A percentile compares a stretch with the other conserved stretches of the same genome.
phyloP scores from a whole-genome alignment of 768 basidiomycete genomes.

The Leccinum arenicola region DNA sequence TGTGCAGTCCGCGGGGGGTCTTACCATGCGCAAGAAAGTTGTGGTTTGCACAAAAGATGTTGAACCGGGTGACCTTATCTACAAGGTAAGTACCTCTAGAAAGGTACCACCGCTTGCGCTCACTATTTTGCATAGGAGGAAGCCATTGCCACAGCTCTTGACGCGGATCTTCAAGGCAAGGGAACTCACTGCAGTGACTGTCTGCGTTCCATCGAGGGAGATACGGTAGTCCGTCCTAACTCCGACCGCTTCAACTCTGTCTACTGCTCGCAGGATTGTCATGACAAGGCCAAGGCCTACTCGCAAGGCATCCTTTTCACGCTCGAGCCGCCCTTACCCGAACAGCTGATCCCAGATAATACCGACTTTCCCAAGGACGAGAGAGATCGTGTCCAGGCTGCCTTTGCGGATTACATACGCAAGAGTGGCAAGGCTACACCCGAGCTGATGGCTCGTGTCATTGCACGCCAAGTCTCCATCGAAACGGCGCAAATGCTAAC shows the following conservation, averaged over 20 bases:
- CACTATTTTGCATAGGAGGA: constrained; percentile 51
- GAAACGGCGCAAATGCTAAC: constrained; percentile 58
- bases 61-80: constrained; percentile 69
- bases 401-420: constrained; percentile 55
- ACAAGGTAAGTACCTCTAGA: constrained; percentile 47
- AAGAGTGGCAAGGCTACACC: constrained; percentile 44
- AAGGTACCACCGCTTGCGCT: constrained; percentile 1
- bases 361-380: constrained; percentile 36
- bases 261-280: constrained; percentile 75
- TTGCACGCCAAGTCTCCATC: constrained; percentile 66
- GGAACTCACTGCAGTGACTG: constrained; percentile 76
- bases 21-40: constrained; percentile 43
- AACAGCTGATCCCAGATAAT: constrained; percentile 32
- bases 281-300: constrained; percentile 50
- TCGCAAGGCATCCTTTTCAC: constrained; percentile 73
- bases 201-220: constrained; percentile 53
- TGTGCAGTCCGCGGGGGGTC: constrained; percentile 8
- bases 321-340: constrained; percentile 57
- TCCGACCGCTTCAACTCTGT: constrained; percentile 53
- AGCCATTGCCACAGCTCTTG: constrained; percentile 69
- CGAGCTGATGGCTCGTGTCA: constrained; percentile 65
- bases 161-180: constrained; percentile 63
- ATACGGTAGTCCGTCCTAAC: constrained; percentile 42
- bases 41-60: constrained; percentile 68
- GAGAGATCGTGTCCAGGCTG: constrained; percentile 58